Percentiles rank a stretch among this genome's conserved stretches.
Conservation (phyloP, 2,329 filamentous ascomycete species). For the Xylaria sp. region DNA sequence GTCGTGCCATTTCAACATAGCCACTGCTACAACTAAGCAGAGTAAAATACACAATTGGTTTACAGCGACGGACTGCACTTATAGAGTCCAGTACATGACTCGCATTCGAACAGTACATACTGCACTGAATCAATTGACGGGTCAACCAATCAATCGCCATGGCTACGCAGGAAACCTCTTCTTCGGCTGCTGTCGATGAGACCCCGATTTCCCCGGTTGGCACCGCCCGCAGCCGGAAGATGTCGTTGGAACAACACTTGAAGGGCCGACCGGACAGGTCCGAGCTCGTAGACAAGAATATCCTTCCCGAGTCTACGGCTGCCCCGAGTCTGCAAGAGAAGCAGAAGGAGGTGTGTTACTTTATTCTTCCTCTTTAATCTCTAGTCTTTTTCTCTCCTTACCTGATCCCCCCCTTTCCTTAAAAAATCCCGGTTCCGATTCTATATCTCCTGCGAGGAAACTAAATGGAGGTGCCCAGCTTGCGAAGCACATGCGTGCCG, state of each 20-base stretch:
- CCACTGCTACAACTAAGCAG: background rate
- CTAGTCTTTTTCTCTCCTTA: conserved; percentile 3
- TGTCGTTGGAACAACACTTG: conserved; percentile 79
- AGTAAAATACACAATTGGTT: conserved; percentile 4
- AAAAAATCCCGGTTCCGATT: background rate
- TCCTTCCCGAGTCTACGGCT: conserved; percentile 81
- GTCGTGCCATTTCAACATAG: background rate
- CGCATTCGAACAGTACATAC: background rate
- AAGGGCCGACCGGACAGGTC: conserved; percentile 79
- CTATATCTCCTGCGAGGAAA: background rate
- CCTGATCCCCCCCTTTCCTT: background rate
- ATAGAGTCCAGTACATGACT: background rate
- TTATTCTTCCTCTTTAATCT: background rate
- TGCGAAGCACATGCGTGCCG: conserved; percentile 86
- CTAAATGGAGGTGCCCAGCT: conserved; percentile 58
- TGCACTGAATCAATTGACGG: background rate
- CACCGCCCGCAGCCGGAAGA: conserved; percentile 63
- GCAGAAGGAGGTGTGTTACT: conserved; percentile 72
- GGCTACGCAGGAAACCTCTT: conserved; percentile 48
- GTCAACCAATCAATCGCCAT: conserved; percentile 43
- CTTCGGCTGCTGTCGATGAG: conserved; percentile 59
- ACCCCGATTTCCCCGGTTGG: conserved; percentile 68
- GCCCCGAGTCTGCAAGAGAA: conserved; percentile 83
- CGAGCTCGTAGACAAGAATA: conserved; percentile 86
- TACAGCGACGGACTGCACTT: background rate